phyloP scores from a whole-genome alignment of 2,329 filamentous ascomycete species.

The Aureobasidium pullulans region DNA sequence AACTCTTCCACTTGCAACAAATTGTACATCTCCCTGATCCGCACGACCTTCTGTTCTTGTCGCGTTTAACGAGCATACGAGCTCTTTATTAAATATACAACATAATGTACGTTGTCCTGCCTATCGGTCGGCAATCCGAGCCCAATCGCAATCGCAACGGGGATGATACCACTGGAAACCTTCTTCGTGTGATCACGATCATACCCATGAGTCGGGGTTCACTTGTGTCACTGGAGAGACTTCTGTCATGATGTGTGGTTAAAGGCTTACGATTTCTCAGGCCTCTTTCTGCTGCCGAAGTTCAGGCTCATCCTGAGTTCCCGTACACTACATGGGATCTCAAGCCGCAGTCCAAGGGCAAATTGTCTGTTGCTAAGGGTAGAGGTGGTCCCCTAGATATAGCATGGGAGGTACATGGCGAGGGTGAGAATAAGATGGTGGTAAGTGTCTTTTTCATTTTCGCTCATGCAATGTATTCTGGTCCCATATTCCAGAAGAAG shows the following conservation, averaged over 20 bases:
- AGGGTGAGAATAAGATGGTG: constrained; percentile 62
- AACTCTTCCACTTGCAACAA: not conserved
- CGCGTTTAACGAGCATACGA: not conserved
- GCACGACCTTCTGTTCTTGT: not conserved
- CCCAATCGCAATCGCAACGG: too few species aligned
- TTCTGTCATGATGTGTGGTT: too few species aligned
- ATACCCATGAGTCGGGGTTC: too few species aligned
- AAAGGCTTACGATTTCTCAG: not conserved
- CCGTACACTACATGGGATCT: constrained; percentile 61
- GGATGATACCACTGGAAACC: too few species aligned
- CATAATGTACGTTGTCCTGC: not conserved
- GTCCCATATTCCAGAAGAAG: not conserved
- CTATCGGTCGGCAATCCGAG: too few species aligned
- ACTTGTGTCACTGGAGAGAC: too few species aligned
- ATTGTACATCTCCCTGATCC: not conserved
- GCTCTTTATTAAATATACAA: not conserved
- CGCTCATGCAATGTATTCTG: not conserved
- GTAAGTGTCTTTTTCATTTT: constrained; percentile 45
- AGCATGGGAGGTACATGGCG: constrained; percentile 72
- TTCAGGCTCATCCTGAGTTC: constrained; percentile 59
- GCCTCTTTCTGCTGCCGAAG: constrained; percentile 48
- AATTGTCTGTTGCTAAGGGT: constrained; percentile 55
- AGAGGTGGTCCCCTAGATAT: constrained; percentile 71
- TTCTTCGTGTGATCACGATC: too few species aligned
- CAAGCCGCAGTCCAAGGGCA: constrained; percentile 56